Evolutionary conservation across 805 yeast genomes (phyloP).

Genomic region (Babjeviella inositovora): DNA sequence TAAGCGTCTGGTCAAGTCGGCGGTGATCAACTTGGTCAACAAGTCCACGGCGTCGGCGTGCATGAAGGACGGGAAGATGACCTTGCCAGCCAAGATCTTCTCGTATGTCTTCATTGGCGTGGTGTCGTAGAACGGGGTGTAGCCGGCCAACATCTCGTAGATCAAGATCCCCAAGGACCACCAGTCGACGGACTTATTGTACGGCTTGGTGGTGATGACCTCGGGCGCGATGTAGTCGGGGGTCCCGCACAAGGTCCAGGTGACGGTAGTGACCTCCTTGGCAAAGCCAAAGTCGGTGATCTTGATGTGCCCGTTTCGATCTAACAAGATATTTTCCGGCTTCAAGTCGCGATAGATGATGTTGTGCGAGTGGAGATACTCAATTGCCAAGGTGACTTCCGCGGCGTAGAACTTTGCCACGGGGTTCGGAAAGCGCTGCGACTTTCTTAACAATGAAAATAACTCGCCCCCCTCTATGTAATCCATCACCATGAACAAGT

Average conservation of each 20-base stretch:
- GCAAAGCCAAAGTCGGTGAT: constrained; percentile 51
- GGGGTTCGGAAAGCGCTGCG: constrained; percentile 44
- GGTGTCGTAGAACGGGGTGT: constrained; percentile 46
- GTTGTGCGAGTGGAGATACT: constrained; percentile 40
- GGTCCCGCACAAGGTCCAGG: constrained; percentile 49
- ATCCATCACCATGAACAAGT: constrained; percentile 48
- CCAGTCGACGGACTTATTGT: constrained; percentile 50
- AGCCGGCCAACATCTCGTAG: constrained; percentile 47
- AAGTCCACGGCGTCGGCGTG: constrained; percentile 38
- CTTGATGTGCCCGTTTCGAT: constrained; percentile 44
- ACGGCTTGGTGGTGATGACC: constrained; percentile 47
- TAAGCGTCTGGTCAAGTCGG: constrained; percentile 36
- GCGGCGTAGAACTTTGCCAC: constrained; percentile 53
- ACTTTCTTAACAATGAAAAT: constrained; percentile 35
- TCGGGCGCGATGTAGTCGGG: constrained; percentile 55
- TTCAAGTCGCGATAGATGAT: constrained; percentile 45
- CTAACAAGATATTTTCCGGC: constrained; percentile 43
- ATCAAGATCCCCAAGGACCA: constrained; percentile 49
- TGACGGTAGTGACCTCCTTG: constrained; percentile 40
- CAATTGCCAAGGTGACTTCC: constrained; percentile 41
- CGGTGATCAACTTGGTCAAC: constrained; percentile 30
- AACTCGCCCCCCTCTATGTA: constrained; percentile 52
- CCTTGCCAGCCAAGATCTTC: constrained; percentile 35
- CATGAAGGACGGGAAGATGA: constrained; percentile 34
- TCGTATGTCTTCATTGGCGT: constrained; percentile 52